phyloP scores from a whole-genome alignment of 75 land plant species.

The Picea sitchensis region DNA sequence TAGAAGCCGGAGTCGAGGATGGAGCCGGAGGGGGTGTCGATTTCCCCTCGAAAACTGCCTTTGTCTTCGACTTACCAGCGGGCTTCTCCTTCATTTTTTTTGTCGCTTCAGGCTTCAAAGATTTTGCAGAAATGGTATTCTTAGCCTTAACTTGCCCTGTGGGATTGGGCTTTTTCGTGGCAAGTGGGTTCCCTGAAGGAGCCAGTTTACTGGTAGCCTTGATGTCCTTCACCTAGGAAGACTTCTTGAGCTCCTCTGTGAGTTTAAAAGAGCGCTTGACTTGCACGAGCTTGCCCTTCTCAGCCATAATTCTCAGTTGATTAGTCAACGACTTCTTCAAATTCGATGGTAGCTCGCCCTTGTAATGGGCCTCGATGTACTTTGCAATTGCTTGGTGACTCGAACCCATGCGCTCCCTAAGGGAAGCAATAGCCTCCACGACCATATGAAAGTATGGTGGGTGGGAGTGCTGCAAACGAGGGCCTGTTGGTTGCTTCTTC shows the following conservation, averaged over 20 bases:
- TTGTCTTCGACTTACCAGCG: background rate
- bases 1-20: slow-evolving; percentile 13
- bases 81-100: slow-evolving; percentile 2
- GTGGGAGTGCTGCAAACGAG: slow-evolving; percentile 6
- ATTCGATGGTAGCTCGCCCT: background rate
- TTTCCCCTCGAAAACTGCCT: background rate
- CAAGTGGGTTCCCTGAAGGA: slow-evolving; percentile 7
- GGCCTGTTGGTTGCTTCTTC: slow-evolving; percentile 9
- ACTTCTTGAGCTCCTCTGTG: background rate
- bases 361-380: slow-evolving; percentile 13
- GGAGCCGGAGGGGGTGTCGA: background rate
- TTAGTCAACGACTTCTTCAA: slow-evolving; percentile 10
- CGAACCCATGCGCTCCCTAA: slow-evolving; percentile 16
- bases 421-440: slow-evolving; percentile 14
- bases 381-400: slow-evolving; percentile 21
- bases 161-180: slow-evolving; percentile 2
- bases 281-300: slow-evolving; percentile 15
- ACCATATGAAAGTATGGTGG: slow-evolving; percentile 28
- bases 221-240: background rate
- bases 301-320: background rate
- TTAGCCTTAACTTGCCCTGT: too few species aligned
- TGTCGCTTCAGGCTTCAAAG: background rate
- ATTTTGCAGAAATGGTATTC: too few species aligned
- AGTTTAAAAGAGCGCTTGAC: slow-evolving; percentile 18
- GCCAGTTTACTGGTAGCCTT: background rate